Percentiles rank a stretch among this genome's conserved stretches.
phyloP scores from a whole-genome alignment of 2,329 filamentous ascomycete species.

The Dryadomyces quercivorus region DNA sequence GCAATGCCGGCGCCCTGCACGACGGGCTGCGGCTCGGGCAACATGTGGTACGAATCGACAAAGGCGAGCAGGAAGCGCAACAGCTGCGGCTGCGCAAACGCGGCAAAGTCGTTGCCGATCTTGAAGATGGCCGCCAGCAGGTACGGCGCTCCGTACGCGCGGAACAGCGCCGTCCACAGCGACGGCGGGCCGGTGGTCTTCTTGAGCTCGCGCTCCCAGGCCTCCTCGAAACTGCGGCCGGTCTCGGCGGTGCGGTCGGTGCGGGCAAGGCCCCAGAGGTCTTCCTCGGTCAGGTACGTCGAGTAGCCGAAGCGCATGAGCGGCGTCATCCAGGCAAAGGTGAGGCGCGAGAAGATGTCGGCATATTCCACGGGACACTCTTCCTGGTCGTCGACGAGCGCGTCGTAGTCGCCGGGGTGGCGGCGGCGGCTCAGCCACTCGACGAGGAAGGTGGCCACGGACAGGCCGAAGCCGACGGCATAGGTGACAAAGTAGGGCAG shows the following conservation, averaged over 20 bases:
- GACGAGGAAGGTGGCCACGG: slow-evolving; percentile 57
- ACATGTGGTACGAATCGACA: slow-evolving; percentile 59
- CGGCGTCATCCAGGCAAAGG: slow-evolving; percentile 97
- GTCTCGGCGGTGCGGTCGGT: slow-evolving; percentile 69
- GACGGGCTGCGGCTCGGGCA: slow-evolving; percentile 55
- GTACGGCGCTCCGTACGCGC: slow-evolving; percentile 78
- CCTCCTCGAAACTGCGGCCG: slow-evolving; percentile 53
- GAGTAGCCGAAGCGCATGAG: slow-evolving; percentile 94
- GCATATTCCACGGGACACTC: slow-evolving; percentile 77
- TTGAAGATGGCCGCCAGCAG: slow-evolving; percentile 76
- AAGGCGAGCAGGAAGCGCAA: slow-evolving; percentile 74
- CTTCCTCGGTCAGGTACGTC: slow-evolving; percentile 82
- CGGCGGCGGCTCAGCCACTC: slow-evolving; percentile 85
- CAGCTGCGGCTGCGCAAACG: slow-evolving; percentile 86
- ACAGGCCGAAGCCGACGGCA: slow-evolving; percentile 57
- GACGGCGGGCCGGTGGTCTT: slow-evolving; percentile 53
- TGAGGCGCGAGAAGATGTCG: slow-evolving; percentile 83
- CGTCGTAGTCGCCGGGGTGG: slow-evolving; percentile 43
- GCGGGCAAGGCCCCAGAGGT: slow-evolving; percentile 83
- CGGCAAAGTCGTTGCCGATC: slow-evolving; percentile 69
- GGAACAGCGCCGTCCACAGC: slow-evolving; percentile 76
- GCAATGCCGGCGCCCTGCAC: slow-evolving; percentile 81
- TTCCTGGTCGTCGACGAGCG: slow-evolving; percentile 41
- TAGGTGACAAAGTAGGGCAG: slow-evolving; percentile 69
- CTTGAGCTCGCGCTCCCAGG: slow-evolving; percentile 69